These are phyloP conservation scores for Hebeloma cylindrosporum DNA, from an alignment of 768 basidiomycete species.

Conservation along the genomic window DNA sequence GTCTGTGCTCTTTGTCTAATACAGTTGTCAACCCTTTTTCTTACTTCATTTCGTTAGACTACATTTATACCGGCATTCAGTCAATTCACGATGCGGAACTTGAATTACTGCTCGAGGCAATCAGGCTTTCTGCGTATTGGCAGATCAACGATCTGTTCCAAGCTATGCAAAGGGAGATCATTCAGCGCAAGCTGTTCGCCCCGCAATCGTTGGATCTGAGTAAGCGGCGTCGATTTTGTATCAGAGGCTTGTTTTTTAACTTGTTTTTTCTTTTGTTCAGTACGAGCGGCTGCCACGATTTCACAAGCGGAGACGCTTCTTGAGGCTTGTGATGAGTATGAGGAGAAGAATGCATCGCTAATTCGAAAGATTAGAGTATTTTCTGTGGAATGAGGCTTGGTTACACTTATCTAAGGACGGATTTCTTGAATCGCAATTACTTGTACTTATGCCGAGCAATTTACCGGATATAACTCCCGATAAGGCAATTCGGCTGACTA, in stretches of 20 bases:
- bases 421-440: too few relatives aligned
- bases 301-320: conserved; percentile 22
- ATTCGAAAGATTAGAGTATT: conserved; percentile 21
- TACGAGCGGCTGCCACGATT: conserved; percentile 21
- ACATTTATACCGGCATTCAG: conserved; percentile 30
- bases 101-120: conserved; percentile 24
- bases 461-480: too few relatives aligned
- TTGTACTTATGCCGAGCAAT: too few relatives aligned
- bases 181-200: conserved; percentile 25
- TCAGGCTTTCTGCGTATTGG: conserved; percentile 31
- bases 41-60: conserved; percentile 24
- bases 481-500: too few relatives aligned
- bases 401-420: too few relatives aligned
- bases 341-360: conserved; percentile 23
- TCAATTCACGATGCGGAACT: conserved; percentile 8
- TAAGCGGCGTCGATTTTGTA: conserved; percentile 6
- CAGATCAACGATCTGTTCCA: conserved; percentile 23
- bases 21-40: not conserved
- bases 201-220: conserved; percentile 29
- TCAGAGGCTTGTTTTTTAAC: not conserved
- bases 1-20: conserved; percentile 18
- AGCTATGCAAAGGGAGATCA: conserved; percentile 29
- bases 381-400: too few relatives aligned
- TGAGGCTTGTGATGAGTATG: conserved; percentile 27
- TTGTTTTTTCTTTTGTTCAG: conserved; percentile 12